A percentile compares a stretch with the other conserved stretches of the same genome.
phyloP scores from a whole-genome alignment of 805 yeast genomes.

The Candida railenensis region DNA sequence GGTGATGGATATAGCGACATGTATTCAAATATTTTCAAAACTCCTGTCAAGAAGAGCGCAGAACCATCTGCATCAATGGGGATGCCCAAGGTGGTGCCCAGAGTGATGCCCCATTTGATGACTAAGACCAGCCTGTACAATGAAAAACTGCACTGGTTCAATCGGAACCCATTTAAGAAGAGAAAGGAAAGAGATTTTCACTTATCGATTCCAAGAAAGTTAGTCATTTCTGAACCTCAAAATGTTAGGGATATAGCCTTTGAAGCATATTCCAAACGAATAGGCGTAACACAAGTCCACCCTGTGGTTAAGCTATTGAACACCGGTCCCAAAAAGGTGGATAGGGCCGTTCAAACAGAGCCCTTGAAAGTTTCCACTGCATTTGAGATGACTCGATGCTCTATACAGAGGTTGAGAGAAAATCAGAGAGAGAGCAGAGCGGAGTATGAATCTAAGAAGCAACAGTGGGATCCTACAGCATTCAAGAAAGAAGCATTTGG shows the following conservation, averaged over 20 bases:
- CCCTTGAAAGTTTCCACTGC: not conserved
- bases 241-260: not conserved
- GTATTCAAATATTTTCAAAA: not conserved
- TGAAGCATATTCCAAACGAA: not conserved
- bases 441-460: not conserved
- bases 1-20: not conserved
- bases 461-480: not conserved
- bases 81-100: too few relatives aligned
- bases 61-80: too few relatives aligned
- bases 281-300: not conserved
- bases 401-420: not conserved
- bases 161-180: not conserved
- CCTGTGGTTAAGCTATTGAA: not conserved
- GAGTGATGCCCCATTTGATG: too few relatives aligned
- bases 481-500: not conserved
- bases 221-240: not conserved
- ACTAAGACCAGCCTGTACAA: too few relatives aligned
- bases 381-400: not conserved
- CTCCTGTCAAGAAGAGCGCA: not conserved
- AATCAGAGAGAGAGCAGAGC: not conserved
- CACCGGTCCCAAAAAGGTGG: not conserved
- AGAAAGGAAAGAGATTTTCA: not conserved
- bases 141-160: not conserved
- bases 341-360: slow-evolving; percentile 4
- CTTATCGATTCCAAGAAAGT: not conserved